Base-by-base conservation (phyloP, 768 basidiomycete species). In the Mrakia blollopis region DNA sequence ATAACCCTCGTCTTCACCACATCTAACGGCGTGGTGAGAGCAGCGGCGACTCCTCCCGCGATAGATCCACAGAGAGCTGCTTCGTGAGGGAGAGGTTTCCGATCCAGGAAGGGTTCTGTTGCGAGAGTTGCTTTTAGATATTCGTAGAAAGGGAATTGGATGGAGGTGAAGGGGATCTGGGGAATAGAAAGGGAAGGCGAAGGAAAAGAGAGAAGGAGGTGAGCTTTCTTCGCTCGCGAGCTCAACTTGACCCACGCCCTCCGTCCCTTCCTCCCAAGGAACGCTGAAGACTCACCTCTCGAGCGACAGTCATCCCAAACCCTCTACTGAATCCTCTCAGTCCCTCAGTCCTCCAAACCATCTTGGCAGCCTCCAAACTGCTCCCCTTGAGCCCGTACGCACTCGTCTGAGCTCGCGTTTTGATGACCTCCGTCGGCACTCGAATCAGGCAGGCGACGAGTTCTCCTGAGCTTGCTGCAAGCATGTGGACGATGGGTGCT, bases 1-100 rank as follows among this genome's bases (percentile, higher is more conserved):
- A 99, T 99, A 62, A 97, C 91, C 25, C 97, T 88, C 1, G 97
- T 99, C 83, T 99, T 99, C 47, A 97, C 87, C 2, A 98, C 97
- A 81, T 99, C 97, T 41, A 99, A 86, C 0, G 97, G 97, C 0
- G 97, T 98, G 1, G 97, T 98, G 50, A 91, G 79, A 0, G 91
- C 92, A 0, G 94, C 96, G 8, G 94, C 94, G 37, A 92, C 85
- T 0, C 91, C 96, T 11, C 97, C 97, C 0, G 97, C 92, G 65
- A 96, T 85, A 81, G 91, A 92, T 3, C 96, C 97, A 80, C 96
- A 98, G 5, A 90, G 79, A 0, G 94, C 95, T 0, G 86, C 85
- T 76, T 87, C 83, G 39, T 83, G 81, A 13, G 86, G 82, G 1
- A 71, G 93, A 83, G 62, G 87, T 86, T 78, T 73, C 77, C 89